phyloP scores from a whole-genome alignment of 176 grass and related monocot genomes.

The Alloteropsis semialata region DNA sequence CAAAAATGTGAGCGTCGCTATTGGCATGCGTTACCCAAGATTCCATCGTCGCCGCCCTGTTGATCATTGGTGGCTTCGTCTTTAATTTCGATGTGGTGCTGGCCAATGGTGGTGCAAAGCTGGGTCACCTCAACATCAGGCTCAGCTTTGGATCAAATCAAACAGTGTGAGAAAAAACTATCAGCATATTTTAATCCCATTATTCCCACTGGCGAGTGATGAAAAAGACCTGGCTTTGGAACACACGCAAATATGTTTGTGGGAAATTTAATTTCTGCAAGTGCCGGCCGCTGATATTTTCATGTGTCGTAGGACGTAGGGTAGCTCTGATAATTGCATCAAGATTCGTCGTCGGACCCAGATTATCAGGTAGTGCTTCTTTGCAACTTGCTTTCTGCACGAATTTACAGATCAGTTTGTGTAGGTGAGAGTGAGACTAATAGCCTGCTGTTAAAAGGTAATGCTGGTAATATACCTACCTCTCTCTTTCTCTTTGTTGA shows the following conservation, averaged over 20 bases:
- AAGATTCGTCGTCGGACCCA: neutral
- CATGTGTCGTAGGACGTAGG: neutral
- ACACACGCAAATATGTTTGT: too few species aligned
- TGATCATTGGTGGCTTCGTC: neutral
- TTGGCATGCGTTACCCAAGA: constrained; percentile 28
- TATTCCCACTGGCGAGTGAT: neutral
- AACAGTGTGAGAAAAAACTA: neutral
- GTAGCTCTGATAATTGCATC: neutral
- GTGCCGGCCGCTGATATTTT: neutral
- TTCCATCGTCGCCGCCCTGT: constrained; percentile 8
- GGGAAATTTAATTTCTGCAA: neutral
- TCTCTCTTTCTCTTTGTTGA: neutral
- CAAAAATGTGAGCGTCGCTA: constrained; percentile 8
- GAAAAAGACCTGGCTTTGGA: neutral
- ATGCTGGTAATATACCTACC: neutral
- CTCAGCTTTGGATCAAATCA: constrained; percentile 11
- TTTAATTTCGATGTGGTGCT: constrained; percentile 33
- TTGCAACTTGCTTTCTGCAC: neutral
- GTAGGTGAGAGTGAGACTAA: neutral
- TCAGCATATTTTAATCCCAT: neutral
- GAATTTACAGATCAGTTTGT: neutral
- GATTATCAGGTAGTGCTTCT: neutral
- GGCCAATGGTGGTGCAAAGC: constrained; percentile 36
- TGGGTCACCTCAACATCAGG: constrained; percentile 17
- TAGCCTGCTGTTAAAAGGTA: neutral